A percentile compares a stretch with the other conserved stretches of the same genome.
Conservation (phyloP, 2,329 filamentous ascomycete genomes). For the Drechslerella dactyloides region DNA sequence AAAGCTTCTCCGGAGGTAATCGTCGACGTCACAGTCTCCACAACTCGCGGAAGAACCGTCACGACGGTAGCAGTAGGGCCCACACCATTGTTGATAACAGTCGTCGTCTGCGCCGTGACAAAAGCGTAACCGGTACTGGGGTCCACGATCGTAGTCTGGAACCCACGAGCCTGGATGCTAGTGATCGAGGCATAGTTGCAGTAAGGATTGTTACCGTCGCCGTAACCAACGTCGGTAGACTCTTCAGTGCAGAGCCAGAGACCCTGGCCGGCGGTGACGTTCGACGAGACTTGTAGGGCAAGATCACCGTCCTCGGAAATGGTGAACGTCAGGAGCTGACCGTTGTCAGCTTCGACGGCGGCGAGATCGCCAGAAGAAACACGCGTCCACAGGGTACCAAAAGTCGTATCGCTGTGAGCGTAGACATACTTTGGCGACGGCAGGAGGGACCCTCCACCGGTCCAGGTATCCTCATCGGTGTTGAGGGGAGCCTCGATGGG, state of each 20-base stretch:
- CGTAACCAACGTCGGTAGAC: neutral
- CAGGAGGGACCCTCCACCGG: neutral
- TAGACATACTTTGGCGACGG: neutral
- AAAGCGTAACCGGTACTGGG: neutral
- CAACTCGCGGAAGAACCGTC: neutral
- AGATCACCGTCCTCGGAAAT: constrained; percentile 1
- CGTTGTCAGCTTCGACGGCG: neutral
- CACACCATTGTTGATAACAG: neutral
- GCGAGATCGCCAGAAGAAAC: neutral
- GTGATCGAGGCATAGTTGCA: neutral
- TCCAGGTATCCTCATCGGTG: neutral
- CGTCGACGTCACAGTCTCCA: neutral
- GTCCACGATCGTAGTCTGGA: neutral
- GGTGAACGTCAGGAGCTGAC: constrained; percentile 4
- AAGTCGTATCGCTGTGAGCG: neutral
- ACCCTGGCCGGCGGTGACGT: neutral
- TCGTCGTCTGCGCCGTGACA: neutral
- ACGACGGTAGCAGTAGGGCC: neutral
- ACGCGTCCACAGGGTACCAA: neutral
- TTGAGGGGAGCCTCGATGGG: neutral
- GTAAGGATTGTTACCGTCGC: neutral
- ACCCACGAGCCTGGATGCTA: neutral
- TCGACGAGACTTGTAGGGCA: neutral
- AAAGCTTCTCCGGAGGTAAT: neutral
- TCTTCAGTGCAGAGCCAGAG: neutral